Percentiles rank a stretch among this genome's conserved stretches.
These are phyloP conservation scores for Xylariaceae sp. DNA, from an alignment of 2,329 filamentous ascomycete species.

Conservation along the genomic window DNA sequence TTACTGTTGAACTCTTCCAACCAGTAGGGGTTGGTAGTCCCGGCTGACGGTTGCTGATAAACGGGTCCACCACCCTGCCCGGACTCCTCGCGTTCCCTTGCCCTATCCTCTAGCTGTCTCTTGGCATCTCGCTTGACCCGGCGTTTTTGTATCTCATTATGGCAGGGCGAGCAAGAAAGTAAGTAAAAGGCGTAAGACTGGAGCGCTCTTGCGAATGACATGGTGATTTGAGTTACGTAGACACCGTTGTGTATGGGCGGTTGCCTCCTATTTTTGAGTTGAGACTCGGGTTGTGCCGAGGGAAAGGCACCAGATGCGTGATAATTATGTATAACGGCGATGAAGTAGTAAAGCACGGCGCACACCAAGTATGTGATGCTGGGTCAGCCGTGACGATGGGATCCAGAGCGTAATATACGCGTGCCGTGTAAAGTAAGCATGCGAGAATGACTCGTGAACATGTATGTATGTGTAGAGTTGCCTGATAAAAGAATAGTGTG, in stretches of 20 bases:
- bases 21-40: slow-evolving; percentile 87
- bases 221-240: slow-evolving; percentile 23
- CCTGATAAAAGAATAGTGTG: background rate
- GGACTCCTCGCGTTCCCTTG: slow-evolving; percentile 59
- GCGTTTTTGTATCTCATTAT: slow-evolving; percentile 63
- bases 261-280: background rate
- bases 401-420: background rate
- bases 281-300: background rate
- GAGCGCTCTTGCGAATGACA: slow-evolving; percentile 56
- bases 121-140: slow-evolving; percentile 68
- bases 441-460: background rate
- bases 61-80: slow-evolving; percentile 54
- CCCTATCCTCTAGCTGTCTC: slow-evolving; percentile 62
- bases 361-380: background rate
- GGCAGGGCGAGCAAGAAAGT: slow-evolving; percentile 73
- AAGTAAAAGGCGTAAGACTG: slow-evolving; percentile 78
- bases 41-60: slow-evolving; percentile 77
- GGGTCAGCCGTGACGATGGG: background rate
- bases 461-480: background rate
- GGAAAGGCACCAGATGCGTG: background rate
- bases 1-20: slow-evolving; percentile 68
- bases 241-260: background rate
- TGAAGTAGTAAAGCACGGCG: background rate
- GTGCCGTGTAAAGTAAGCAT: background rate
- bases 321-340: background rate